Evolutionary conservation across 2,329 filamentous ascomycete genomes (phyloP).

Genomic region (Calonectria hawksworthii): DNA sequence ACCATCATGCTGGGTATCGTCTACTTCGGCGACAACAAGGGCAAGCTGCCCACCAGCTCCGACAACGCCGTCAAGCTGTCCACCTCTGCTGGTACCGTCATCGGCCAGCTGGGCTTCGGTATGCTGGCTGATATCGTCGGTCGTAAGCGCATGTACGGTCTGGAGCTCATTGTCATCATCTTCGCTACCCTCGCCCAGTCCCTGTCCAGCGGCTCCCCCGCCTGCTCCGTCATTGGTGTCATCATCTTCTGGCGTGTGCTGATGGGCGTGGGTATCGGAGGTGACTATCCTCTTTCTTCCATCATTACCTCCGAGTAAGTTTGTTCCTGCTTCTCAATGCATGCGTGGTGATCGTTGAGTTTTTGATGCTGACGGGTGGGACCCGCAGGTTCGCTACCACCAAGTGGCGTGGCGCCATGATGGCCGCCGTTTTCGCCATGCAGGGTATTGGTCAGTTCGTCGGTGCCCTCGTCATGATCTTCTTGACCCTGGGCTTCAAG

Average conservation of each 20-base stretch:
- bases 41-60: constrained; percentile 74
- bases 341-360: neutral
- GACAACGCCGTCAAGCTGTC: constrained; percentile 90
- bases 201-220: constrained; percentile 72
- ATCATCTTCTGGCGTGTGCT: constrained; percentile 87
- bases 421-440: constrained; percentile 89
- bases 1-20: constrained; percentile 85
- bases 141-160: constrained; percentile 79
- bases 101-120: constrained; percentile 86
- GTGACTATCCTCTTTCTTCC: constrained; percentile 84
- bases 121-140: constrained; percentile 83
- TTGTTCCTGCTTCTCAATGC: neutral
- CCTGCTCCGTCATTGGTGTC: constrained; percentile 74
- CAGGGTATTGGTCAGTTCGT: constrained; percentile 86
- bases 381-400: constrained; percentile 76
- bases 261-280: constrained; percentile 66
- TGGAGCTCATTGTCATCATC: constrained; percentile 86
- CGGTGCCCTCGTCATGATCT: constrained; percentile 82
- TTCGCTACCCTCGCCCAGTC: constrained; percentile 82
- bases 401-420: constrained; percentile 89
- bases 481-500: constrained; percentile 81
- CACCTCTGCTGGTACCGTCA: constrained; percentile 85
- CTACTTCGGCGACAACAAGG: constrained; percentile 70
- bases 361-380: neutral
- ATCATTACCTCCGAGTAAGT: constrained; percentile 86